Base-by-base conservation (phyloP, 805 yeast species). In the Starmerella stigmatis region DNA sequence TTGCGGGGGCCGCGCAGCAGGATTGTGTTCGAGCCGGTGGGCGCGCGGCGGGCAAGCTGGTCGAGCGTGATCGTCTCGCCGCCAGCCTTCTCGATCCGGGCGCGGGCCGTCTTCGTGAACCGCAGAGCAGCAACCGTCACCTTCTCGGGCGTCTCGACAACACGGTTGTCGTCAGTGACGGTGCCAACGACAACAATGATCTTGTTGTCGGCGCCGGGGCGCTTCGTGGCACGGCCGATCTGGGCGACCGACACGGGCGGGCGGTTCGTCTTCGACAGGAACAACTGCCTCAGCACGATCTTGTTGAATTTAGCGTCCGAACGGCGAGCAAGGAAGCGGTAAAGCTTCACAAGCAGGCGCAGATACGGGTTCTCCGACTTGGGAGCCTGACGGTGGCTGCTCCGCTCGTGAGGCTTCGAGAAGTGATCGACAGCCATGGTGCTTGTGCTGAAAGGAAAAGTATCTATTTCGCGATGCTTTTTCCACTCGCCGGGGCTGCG, bases 271-370 rank as follows among this genome's bases (percentile, higher is more conserved):
- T 92, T 92, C 60, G 97, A 89, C 67, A 92, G 78, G 86, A 86
- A 92, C 72, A 92, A 81, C 68, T 89, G 76, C 72, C 74, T 86
- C 71, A 92, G 82, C 75, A 92, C 72, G 64, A 88, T 86, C 80
- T 84, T 86, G 96, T 92, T 92, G 94, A 92, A 92, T 73, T 94
- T 86, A 52, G 71, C 55, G 71, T 88, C 96, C 65, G 97, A 89
- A 77, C 98, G 96, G 78, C 98, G 96, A 76, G 97, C 95, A 75
- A 92, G 80, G 94, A 86, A 92, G 70, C 96, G 74, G 86, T 88
- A 92, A 65, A 92, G 78, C 82, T 89, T 89, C 72, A 89, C 97
- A 74, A 92, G 82, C 70, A 92, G 75, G 75, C 82, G 83, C 76
- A 92, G 78, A 96, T 92, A 92, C 75, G 88, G 96, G 71, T 92